These are phyloP conservation scores for Dimargaris verticillata DNA, from an alignment of 192 early-diverging fungal species.

Conservation along the genomic window DNA sequence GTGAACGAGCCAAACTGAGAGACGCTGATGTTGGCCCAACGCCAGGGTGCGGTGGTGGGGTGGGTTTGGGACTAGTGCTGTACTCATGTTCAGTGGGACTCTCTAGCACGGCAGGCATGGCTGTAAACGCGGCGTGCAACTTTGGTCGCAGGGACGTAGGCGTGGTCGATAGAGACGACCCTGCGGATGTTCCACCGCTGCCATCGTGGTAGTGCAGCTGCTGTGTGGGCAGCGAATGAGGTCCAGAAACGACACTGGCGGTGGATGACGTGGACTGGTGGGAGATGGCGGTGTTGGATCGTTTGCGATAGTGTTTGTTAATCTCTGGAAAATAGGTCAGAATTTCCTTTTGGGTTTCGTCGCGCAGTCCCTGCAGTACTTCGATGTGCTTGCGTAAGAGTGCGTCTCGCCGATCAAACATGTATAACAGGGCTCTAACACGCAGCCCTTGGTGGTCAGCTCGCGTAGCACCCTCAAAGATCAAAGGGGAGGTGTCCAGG, in stretches of 20 bases:
- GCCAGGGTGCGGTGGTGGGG: neutral
- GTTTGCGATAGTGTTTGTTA: slow-evolving; percentile 12
- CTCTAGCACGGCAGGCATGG: neutral
- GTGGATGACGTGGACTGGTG: neutral
- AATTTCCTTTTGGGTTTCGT: slow-evolving; percentile 4
- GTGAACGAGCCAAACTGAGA: neutral
- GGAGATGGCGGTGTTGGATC: slow-evolving; percentile 5
- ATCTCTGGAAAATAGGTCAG: slow-evolving; percentile 10
- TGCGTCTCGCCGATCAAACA: slow-evolving; percentile 11
- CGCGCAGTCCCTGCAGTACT: neutral
- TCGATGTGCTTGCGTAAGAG: slow-evolving; percentile 7
- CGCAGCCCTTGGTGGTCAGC: slow-evolving; percentile 5
- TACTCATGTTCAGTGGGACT: neutral
- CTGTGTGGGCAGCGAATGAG: neutral
- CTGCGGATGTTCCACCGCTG: neutral
- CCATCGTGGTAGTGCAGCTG: neutral
- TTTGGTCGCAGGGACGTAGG: neutral
- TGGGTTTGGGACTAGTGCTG: too few relatives aligned
- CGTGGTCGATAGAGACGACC: neutral
- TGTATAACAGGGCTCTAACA: slow-evolving; percentile 8
- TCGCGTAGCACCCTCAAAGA: slow-evolving; percentile 10
- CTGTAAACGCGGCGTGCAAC: neutral
- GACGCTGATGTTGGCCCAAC: neutral
- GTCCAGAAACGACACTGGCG: neutral
- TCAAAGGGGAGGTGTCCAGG: slow-evolving; percentile 7